Evolutionary conservation across 1,284 basidiomycete species (phyloP).

Genomic region (Xerocomus cyaneibrunnescens): DNA sequence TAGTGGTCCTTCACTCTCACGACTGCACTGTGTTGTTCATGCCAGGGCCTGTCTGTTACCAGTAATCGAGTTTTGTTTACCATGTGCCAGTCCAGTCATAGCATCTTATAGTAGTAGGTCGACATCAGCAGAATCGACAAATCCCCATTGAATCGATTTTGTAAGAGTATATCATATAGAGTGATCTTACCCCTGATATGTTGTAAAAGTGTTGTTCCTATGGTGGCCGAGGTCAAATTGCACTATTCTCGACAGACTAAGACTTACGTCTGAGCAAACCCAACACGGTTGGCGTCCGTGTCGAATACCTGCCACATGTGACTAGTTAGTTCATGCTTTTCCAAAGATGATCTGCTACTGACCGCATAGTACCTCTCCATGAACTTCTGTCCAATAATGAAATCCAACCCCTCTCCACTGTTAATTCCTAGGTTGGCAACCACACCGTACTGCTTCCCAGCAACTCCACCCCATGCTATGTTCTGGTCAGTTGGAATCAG

Average conservation of each 20-base stretch:
- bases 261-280: slow-evolving; percentile 30
- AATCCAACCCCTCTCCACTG: slow-evolving; percentile 24
- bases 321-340: neutral
- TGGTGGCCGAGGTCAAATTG: neutral
- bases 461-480: slow-evolving; percentile 8
- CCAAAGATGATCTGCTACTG: neutral
- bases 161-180: too few relatives aligned
- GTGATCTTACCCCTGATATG: neutral
- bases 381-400: slow-evolving; percentile 30
- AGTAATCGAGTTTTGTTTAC: too few relatives aligned
- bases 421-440: slow-evolving; percentile 6
- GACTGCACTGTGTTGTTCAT: too few relatives aligned
- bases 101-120: too few relatives aligned
- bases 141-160: too few relatives aligned
- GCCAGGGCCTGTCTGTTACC: too few relatives aligned
- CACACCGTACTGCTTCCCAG: slow-evolving; percentile 23
- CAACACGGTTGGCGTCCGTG: slow-evolving; percentile 18
- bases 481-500: slow-evolving; percentile 26
- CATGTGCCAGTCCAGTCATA: too few relatives aligned
- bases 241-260: neutral
- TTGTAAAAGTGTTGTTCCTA: slow-evolving; percentile 12
- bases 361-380: slow-evolving; percentile 31
- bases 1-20: too few relatives aligned
- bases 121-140: too few relatives aligned
- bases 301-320: slow-evolving; percentile 25